Conservation (phyloP, 805 yeast species). For the Diddensiella caesifluorescens region DNA sequence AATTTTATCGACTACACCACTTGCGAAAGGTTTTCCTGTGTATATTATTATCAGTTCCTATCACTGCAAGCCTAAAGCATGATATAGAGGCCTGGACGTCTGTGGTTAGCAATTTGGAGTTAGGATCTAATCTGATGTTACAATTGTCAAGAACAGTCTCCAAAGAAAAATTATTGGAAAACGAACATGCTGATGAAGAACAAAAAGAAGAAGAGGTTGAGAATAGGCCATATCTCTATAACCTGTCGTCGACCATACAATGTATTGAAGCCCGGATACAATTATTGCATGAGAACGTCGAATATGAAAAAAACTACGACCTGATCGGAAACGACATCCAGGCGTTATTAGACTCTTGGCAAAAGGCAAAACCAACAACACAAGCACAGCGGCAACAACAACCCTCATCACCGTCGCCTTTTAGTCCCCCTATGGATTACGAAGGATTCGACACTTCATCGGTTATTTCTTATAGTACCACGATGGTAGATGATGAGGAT, state of each 20-base stretch:
- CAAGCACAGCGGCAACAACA: background rate
- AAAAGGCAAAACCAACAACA: constrained; percentile 5
- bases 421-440: constrained; percentile 5
- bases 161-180: constrained; percentile 10
- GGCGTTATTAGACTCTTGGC: constrained; percentile 19
- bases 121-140: constrained; percentile 12
- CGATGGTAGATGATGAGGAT: constrained; percentile 10
- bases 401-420: background rate
- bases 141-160: constrained; percentile 16
- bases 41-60: constrained; percentile 36
- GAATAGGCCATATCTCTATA: constrained; percentile 8
- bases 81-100: constrained; percentile 24
- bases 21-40: constrained; percentile 42
- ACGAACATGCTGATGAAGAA: background rate
- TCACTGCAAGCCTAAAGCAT: constrained; percentile 21
- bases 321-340: constrained; percentile 22
- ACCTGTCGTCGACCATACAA: constrained; percentile 16
- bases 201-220: constrained; percentile 5
- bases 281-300: constrained; percentile 17
- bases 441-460: background rate
- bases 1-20: constrained; percentile 34
- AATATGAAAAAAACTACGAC: constrained; percentile 15
- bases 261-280: constrained; percentile 24
- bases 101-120: constrained; percentile 22
- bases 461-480: constrained; percentile 3